Percentiles rank a stretch among this genome's conserved stretches.
Conservation (phyloP, 805 yeast species). For the Ogataea glucozyma region DNA sequence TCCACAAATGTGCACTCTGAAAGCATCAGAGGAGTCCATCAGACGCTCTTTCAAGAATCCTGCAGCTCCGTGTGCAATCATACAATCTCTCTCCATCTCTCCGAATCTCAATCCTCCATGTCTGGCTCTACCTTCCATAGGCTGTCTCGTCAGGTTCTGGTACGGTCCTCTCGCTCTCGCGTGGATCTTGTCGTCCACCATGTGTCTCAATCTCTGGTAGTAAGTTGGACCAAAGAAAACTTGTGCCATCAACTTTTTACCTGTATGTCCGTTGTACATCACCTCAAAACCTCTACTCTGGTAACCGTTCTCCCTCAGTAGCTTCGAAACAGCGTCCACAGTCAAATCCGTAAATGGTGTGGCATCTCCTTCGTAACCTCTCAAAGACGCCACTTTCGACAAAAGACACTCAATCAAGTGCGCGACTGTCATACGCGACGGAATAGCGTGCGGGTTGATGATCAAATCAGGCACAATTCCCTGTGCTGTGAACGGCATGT, state of each 20-base stretch:
- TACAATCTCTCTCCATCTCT: constrained; percentile 99
- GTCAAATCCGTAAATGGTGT: constrained; percentile 98
- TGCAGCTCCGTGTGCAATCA: constrained; percentile 99
- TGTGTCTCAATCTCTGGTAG: constrained; percentile 97
- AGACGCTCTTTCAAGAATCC: constrained; percentile 95
- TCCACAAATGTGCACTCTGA: constrained; percentile 97
- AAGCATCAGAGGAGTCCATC: constrained; percentile 99
- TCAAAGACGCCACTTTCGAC: constrained; percentile 89
- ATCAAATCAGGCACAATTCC: constrained; percentile 97
- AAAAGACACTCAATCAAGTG: constrained; percentile 97
- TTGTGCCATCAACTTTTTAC: constrained; percentile 96
- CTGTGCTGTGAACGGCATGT: constrained; percentile 95
- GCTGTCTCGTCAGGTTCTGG: constrained; percentile 96
- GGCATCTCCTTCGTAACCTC: constrained; percentile 98
- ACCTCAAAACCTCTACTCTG: constrained; percentile 98
- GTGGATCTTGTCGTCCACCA: constrained; percentile 99
- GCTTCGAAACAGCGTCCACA: constrained; percentile 92
- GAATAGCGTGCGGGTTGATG: constrained; percentile 99
- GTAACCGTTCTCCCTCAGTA: constrained; percentile 92
- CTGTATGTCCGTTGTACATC: constrained; percentile 98
- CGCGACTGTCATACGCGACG: constrained; percentile 99
- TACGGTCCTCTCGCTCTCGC: constrained; percentile 99
- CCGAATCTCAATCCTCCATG: constrained; percentile 99
- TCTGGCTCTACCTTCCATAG: constrained; percentile 98
- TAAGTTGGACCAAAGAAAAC: constrained; percentile 99